These are phyloP conservation scores for Staphylotrichum tortipilum DNA, from an alignment of 495 filamentous ascomycete species.

Conservation along the genomic window DNA sequence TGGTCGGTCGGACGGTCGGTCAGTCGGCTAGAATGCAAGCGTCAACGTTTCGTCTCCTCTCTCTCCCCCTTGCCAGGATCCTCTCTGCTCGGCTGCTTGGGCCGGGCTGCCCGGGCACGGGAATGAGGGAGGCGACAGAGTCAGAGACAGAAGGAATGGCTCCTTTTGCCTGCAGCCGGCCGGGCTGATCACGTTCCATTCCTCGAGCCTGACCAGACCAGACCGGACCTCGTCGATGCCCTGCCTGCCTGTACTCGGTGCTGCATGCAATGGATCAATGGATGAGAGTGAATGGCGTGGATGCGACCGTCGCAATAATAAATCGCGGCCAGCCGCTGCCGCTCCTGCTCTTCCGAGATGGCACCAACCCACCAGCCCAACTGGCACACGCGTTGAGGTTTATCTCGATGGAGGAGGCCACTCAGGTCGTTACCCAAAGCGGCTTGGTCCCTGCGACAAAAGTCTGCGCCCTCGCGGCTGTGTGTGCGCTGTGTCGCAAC, in stretches of 20 bases:
- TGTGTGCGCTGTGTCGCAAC: background rate
- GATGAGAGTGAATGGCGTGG: background rate
- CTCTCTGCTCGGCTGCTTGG: background rate
- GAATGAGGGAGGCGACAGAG: too few species aligned
- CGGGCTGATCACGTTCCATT: constrained; percentile 7
- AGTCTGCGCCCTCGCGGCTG: background rate
- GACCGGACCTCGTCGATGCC: too few species aligned
- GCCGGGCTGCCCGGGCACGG: background rate
- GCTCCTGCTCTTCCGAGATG: too few species aligned
- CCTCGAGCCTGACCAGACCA: background rate
- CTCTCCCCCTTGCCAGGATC: too few species aligned
- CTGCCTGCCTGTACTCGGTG: too few species aligned
- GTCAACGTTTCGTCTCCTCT: too few species aligned
- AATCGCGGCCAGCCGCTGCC: background rate
- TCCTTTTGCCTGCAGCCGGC: background rate
- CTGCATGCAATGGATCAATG: too few species aligned
- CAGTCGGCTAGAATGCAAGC: too few species aligned
- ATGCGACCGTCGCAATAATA: background rate
- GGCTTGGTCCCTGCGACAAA: constrained; percentile 1
- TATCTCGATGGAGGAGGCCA: too few species aligned
- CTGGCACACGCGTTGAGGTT: too few species aligned
- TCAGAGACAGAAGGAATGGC: background rate
- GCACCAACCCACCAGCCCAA: too few species aligned
- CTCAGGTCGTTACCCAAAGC: constrained; percentile 3
- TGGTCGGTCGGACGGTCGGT: too few species aligned